Base-by-base conservation (phyloP, 257 asterid species). In the Fraxinus quadrangulata region DNA sequence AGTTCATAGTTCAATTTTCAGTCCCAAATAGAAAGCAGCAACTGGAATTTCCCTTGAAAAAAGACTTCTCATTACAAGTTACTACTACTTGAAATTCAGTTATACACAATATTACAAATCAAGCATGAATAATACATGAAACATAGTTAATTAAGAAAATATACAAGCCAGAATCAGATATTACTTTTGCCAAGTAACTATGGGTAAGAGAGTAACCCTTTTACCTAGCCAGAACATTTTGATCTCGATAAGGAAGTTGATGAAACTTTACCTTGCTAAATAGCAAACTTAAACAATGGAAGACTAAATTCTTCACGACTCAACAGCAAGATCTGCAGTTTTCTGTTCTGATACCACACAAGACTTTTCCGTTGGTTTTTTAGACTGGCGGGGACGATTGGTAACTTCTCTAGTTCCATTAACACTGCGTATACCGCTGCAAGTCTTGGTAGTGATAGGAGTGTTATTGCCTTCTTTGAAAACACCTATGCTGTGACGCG, bases 401-500 rank as follows among this genome's bases (percentile, higher is more conserved):
- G 63, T 51, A 51, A 51, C 63, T 51, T 51, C 24, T 51, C 63
- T 51, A 17, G 65, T 73, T 24, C 80, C 91, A 72, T 69, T 77
- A 17, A 72, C 65, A 72, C 78, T 87, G 17, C 86, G 81, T 6
- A 81, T 74, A 45, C 82, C 79, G 36, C 72, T 74, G 39, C 76
- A 81, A 77, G 76, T 82, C 81, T 82, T 90, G 63, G 89, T 80
- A 69, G 90, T 10, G 31, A 63, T 26, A 63, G 92, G 90, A 33
- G 88, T 76, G 49, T 36, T 80, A 66, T 74, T 85, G 72, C 82
- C 76, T 73, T 89, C 88, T 74, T 77, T 88, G 84, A 83, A 86
- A 72, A 66, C 33, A 39, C 94, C 92, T 45, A 80, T 59, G 80
- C 96, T 91, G 79, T 84, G 89, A 49, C 89, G 94, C 54, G 86